Base-by-base conservation (phyloP, 805 yeast species). In the Candida manassasensis region DNA sequence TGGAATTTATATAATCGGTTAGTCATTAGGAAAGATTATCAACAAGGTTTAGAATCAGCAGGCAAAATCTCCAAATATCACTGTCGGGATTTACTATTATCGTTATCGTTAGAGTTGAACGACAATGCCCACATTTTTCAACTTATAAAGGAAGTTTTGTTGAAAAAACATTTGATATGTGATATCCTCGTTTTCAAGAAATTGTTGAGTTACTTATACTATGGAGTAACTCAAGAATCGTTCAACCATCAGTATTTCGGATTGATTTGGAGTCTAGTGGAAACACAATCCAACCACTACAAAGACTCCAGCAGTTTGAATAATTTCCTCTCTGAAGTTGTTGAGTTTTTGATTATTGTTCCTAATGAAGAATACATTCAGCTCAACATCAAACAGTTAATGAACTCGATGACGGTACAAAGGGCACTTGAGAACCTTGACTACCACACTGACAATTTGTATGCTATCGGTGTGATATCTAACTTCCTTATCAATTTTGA, bases 1-100 rank as follows among this genome's bases (percentile, higher is more conserved):
- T 61, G 70, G 65, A 43, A 44, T 2, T 46, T 63, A 11, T 59
- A 63, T 43, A 49, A 63, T 27, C 52, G 55, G 36, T 52, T 58
- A 19, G 56, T 64, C 9, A 53, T 64, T 4, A 53, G 71, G 32
- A 56, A 60, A 35, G 70, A 66, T 37, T 63, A 44, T 38, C 63
- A 59, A 29, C 21, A 31, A 6, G 32, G 47, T 3, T 33, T 45
- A 3, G 28, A 32, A 11, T 37, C 39, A 27, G 16, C 36, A 18
- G 19, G 46, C 22, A 38, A 32, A 27, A 10, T 37, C 10, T 40
- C 36, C 17, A 32, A 30, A 21, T 19, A 16, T 4, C 41, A 40
- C 16, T 48, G 62, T 33, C 57, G 63, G 35, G 66, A 62, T 32
- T 29, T 40, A 24, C 41, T 67, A 15, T 48, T 67, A 17, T 49